These are phyloP conservation scores for Yamadazyma membranifaciens DNA, from an alignment of 1,139 yeast genomes.

Conservation along the genomic window DNA sequence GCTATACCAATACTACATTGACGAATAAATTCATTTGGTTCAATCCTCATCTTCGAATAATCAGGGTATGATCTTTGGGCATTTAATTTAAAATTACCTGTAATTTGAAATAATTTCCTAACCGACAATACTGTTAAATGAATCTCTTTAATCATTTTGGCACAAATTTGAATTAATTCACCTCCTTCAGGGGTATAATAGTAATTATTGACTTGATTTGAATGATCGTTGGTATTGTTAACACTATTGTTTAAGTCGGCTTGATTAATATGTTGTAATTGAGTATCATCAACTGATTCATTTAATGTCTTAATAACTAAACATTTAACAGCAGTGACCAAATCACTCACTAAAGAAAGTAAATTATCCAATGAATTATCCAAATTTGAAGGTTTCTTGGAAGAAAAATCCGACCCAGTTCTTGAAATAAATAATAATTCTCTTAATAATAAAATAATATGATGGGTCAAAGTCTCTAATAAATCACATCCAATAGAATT, in stretches of 20 bases:
- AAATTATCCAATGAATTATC: slow-evolving; percentile 59
- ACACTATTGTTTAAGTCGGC: neutral
- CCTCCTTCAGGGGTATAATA: slow-evolving; percentile 68
- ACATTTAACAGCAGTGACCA: slow-evolving; percentile 62
- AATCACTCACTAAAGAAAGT: slow-evolving; percentile 59
- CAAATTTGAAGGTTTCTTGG: slow-evolving; percentile 42
- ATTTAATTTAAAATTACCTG: slow-evolving; percentile 74
- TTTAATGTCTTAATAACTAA: slow-evolving; percentile 55
- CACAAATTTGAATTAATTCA: slow-evolving; percentile 56
- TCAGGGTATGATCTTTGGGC: slow-evolving; percentile 71
- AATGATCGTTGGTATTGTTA: slow-evolving; percentile 2
- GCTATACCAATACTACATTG: slow-evolving; percentile 64
- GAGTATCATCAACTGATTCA: slow-evolving; percentile 31
- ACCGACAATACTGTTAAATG: slow-evolving; percentile 48
- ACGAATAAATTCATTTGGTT: slow-evolving; percentile 62
- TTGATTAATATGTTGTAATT: slow-evolving; percentile 8
- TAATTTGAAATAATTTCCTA: slow-evolving; percentile 41
- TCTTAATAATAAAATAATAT: slow-evolving; percentile 59
- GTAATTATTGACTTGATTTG: slow-evolving; percentile 29
- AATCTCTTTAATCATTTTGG: slow-evolving; percentile 63
- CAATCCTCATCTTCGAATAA: slow-evolving; percentile 54
- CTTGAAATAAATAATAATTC: slow-evolving; percentile 66
- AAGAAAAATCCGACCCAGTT: slow-evolving; percentile 45
- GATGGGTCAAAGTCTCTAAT: slow-evolving; percentile 65
- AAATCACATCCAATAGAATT: slow-evolving; percentile 68